Base-by-base conservation (phyloP, 2,329 filamentous ascomycete genomes). In the Talaromyces sp. region DNA sequence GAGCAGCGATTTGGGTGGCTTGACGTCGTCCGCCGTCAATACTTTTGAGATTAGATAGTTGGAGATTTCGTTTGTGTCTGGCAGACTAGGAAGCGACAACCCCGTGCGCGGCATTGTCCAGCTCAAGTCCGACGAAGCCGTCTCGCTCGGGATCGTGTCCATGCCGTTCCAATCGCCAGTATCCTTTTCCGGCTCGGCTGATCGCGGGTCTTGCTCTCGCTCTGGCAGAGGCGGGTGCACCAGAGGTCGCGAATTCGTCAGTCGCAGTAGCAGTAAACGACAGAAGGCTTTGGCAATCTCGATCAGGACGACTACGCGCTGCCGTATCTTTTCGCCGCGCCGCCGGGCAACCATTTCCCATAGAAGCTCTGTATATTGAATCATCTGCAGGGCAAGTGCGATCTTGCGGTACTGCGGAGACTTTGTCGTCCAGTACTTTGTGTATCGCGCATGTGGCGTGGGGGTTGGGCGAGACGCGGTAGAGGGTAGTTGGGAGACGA, bases 81-180 rank as follows among this genome's bases (percentile, higher is more conserved):
- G 95, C 17, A 99, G 81, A 54, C 87, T 89, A 0, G 95, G 93
- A 54, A 99, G 83, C 28, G 87, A 90, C 68, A 96, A 83, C 39
- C 92, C 92, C 0, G 95, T 99, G 62, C 95, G 84, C n/a, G 93
- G 93, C 93, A 99, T 98, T 15, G 84, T 85, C 90, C 93, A 98
- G 66, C 87, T 87, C 65, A 76, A 60, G 39, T 76, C 75, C 0
- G 74, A 73, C 19, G 74, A 76, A 15, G 60, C 55, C 32, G 78
- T 77, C 5, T 80, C 78, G 49, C 68, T 72, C 30, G 69, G 66
- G 13, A 73, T 70, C 3, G 74, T 77, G 47, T 82, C 77, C 72
- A 84, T 79, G 6, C 78, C 81, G 64, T 81, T 77, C 69, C 72
- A 79, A 62, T 79, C 75, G 1, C 74, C 77, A 15, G 56, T 19